Conservation (phyloP, 257 asterid genomes). For the Lithospermum erythrorhizon region DNA sequence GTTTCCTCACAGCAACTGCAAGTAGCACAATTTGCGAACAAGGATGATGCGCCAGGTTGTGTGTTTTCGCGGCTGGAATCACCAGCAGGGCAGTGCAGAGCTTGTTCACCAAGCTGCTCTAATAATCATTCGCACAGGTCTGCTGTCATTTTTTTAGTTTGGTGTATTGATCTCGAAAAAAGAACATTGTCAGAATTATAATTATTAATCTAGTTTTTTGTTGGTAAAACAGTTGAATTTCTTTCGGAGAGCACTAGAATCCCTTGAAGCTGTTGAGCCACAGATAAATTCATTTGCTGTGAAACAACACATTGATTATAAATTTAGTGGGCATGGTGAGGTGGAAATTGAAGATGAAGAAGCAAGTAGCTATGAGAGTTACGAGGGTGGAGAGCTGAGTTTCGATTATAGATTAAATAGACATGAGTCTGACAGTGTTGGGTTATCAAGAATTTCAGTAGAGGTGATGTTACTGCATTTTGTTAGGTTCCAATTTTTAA, state of each 20-base stretch:
- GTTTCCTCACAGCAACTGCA: constrained; percentile 65
- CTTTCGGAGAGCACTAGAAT: constrained; percentile 74
- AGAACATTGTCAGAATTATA: neutral
- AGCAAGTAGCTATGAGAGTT: constrained; percentile 28
- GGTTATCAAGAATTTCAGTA: constrained; percentile 44
- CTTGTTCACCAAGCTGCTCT: constrained; percentile 93
- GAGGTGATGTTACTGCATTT: constrained; percentile 41
- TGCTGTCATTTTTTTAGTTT: constrained; percentile 9
- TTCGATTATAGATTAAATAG: constrained; percentile 51
- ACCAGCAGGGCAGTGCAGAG: constrained; percentile 88
- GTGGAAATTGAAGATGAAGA: constrained; percentile 41
- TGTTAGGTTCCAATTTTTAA: neutral
- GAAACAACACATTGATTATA: constrained; percentile 73
- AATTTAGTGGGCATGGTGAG: constrained; percentile 46
- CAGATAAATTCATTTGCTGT: constrained; percentile 60
- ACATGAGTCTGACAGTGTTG: constrained; percentile 42
- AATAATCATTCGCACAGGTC: constrained; percentile 95
- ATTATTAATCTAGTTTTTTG: constrained; percentile 13
- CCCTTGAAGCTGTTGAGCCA: constrained; percentile 83
- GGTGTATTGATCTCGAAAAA: neutral
- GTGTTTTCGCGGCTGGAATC: constrained; percentile 89
- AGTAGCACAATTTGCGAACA: constrained; percentile 72
- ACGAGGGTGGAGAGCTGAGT: constrained; percentile 58
- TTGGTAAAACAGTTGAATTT: constrained; percentile 51
- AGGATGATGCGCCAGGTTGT: constrained; percentile 77